A percentile compares a stretch with the other conserved stretches of the same genome.
Conservation (phyloP, 2,329 filamentous ascomycete species). For the Colletotrichum liaoningense region DNA sequence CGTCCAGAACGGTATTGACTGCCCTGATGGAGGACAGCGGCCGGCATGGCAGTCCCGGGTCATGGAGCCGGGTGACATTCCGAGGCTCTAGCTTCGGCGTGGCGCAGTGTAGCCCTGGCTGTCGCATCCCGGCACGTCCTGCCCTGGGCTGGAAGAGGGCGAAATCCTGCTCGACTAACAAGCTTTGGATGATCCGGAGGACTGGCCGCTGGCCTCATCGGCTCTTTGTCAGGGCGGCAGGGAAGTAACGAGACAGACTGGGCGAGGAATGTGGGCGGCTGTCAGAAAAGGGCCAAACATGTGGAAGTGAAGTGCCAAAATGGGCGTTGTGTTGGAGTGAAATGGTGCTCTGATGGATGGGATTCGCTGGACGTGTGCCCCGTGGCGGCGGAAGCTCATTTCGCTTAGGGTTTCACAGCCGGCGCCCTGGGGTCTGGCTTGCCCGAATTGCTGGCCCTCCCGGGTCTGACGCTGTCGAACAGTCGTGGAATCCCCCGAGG, state of each 20-base stretch:
- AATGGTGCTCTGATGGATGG: constrained; percentile 4
- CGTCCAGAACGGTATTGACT: neutral
- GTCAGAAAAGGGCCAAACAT: constrained; percentile 9
- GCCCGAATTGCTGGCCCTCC: constrained; percentile 10
- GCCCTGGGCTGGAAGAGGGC: neutral
- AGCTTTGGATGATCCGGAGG: constrained; percentile 30
- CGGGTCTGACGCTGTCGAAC: constrained; percentile 22
- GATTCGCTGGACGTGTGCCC: constrained; percentile 27
- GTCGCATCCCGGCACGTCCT: constrained; percentile 18
- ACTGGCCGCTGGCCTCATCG: constrained; percentile 20
- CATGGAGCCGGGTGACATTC: constrained; percentile 25
- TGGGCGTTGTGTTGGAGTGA: constrained; percentile 11
- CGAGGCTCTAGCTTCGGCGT: constrained; percentile 28
- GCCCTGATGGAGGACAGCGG: constrained; percentile 23
- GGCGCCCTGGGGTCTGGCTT: constrained; percentile 15
- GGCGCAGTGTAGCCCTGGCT: constrained; percentile 25
- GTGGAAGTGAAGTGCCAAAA: constrained; percentile 16
- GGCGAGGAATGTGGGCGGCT: constrained; percentile 29
- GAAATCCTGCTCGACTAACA: neutral
- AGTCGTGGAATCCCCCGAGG: constrained; percentile 4
- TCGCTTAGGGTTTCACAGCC: constrained; percentile 37
- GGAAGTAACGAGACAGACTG: neutral
- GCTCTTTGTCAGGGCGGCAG: constrained; percentile 1
- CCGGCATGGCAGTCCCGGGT: constrained; percentile 24
- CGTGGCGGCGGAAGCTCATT: constrained; percentile 35